Evolutionary conservation across 805 yeast genomes (phyloP).

Genomic region (Candida morakotiae): DNA sequence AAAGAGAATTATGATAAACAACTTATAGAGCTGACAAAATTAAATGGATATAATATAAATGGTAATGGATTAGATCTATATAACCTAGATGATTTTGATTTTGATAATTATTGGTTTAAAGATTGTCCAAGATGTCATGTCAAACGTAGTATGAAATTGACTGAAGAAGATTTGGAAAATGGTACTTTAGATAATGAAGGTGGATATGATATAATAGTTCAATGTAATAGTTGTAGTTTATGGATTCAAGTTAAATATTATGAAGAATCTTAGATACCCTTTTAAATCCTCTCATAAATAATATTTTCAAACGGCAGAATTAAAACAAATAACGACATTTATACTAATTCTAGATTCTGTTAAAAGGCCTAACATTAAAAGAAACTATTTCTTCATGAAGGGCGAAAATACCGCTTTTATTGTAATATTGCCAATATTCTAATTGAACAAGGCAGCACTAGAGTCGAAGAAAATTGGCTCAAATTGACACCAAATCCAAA

Average conservation of each 20-base stretch:
- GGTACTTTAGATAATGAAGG: conserved; percentile 52
- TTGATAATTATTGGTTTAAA: conserved; percentile 40
- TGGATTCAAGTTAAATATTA: conserved; percentile 77
- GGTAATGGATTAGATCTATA: conserved; percentile 71
- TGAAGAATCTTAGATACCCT: conserved; percentile 38
- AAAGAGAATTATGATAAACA: conserved; percentile 52
- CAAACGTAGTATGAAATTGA: conserved; percentile 49
- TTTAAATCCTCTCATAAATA: too few species aligned
- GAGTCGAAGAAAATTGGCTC: too few species aligned
- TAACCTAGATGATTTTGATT: conserved; percentile 59
- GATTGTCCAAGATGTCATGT: conserved; percentile 68
- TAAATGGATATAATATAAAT: conserved; percentile 34
- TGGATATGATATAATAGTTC: conserved; percentile 63
- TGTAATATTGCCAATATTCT: too few species aligned
- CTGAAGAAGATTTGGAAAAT: conserved; percentile 58
- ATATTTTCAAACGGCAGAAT: too few species aligned
- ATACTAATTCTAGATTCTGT: too few species aligned
- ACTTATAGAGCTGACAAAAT: conserved; percentile 28
- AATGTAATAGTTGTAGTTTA: conserved; percentile 67
- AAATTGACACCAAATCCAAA: too few species aligned
- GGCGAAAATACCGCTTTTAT: too few species aligned
- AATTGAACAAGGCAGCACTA: too few species aligned
- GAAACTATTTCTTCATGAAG: too few species aligned
- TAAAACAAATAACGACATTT: too few species aligned
- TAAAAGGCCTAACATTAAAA: too few species aligned